Evolutionary conservation across 495 filamentous ascomycete genomes (phyloP), one percentile per base, ranked within the genome.

Genomic region (Daldinia caldariorum): DNA sequence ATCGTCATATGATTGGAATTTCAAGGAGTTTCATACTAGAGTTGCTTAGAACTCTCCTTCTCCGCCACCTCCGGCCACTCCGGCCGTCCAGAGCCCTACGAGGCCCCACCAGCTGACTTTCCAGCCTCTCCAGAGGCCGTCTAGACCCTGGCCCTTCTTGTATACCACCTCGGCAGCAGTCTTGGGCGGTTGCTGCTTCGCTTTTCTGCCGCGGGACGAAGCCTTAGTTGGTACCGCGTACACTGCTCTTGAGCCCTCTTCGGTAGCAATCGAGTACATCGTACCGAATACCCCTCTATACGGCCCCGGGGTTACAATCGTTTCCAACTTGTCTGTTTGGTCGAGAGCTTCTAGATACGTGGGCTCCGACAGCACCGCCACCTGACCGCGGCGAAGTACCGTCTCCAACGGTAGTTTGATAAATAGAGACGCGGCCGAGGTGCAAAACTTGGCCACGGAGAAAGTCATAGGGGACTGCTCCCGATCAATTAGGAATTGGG

Each of bases 91-190:
- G 22, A 97, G 87, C 18, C 94, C 94, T 14, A 94, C 89, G 61
- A 97, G 81, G 0, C 94, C 94, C 95, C 95, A 98, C 86, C 96
- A 92, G 9, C 94, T 94, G 16, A 97, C 90, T 74, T 92, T 89
- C 95, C 95, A 99, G 13, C 95, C 95, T 51, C 95, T 85, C 85
- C 92, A 97, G 13, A 99, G 82, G 0, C 96, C 95, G 32, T 91
- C 85, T 29, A 93, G 71, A 6, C 95, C 95, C 72, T 97, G 93
- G 13, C 93, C 93, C 65, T 88, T 87, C 29, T 85, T 81, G 51
- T 83, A 84, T 49, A 84, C 84, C 47, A 83, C 81, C 61, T 83
- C 79, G 7, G 76, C 74, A 20, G 76, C 74, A 18, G 75, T 73
- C 29, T 73, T 80, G 3, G 73, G 67, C 73, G 80, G 69, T 75